phyloP scores from a whole-genome alignment of 2,329 filamentous ascomycete species.

The Cladophialophora psammophila region DNA sequence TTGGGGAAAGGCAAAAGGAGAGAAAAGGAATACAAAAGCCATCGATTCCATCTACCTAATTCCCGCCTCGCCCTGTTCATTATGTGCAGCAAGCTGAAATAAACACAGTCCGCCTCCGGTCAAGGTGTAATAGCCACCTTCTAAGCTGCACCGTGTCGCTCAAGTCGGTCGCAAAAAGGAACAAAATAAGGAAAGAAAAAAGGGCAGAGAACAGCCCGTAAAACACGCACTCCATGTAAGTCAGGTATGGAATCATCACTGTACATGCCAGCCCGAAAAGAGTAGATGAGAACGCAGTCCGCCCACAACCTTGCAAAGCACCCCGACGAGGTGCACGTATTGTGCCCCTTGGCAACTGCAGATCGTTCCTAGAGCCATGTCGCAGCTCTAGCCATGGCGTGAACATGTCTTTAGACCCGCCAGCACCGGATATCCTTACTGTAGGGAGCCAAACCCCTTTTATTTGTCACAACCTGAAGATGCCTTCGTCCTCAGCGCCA shows the following conservation, averaged over 20 bases:
- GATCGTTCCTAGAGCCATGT: too few relatives aligned
- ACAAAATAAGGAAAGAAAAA: background rate
- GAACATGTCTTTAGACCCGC: background rate
- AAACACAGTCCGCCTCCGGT: background rate
- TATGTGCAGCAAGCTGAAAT: background rate
- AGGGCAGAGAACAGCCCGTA: background rate
- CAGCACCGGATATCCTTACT: background rate
- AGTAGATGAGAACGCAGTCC: background rate
- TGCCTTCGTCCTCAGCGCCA: background rate
- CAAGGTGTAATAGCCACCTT: background rate
- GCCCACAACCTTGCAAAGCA: too few relatives aligned
- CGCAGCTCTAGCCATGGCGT: too few relatives aligned
- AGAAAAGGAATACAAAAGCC: too few relatives aligned
- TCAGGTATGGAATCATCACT: background rate
- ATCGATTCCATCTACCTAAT: too few relatives aligned
- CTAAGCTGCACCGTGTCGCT: background rate
- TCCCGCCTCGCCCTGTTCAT: background rate
- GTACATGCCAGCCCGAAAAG: background rate
- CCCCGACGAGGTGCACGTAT: too few relatives aligned
- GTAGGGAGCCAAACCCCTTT: background rate
- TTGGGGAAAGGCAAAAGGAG: too few relatives aligned
- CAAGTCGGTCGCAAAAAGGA: background rate
- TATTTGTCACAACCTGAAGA: conserved; percentile 8
- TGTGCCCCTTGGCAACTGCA: too few relatives aligned
- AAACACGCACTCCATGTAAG: background rate